Percentiles rank a stretch among this genome's conserved stretches.
Conservation (phyloP, 2,329 filamentous ascomycete species). For the Penicillium hordei region DNA sequence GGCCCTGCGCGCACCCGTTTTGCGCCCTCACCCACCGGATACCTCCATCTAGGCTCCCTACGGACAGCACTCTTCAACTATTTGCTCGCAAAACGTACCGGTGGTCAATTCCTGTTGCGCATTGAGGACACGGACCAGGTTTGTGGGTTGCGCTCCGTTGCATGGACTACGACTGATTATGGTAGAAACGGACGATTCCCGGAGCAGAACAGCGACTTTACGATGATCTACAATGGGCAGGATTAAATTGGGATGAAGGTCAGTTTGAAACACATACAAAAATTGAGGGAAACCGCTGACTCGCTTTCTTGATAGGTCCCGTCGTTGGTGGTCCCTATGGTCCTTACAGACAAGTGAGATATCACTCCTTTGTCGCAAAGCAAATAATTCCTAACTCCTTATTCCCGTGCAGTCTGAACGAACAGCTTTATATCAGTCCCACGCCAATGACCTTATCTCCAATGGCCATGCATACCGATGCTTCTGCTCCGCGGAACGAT, state of each 20-base stretch:
- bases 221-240: constrained; percentile 82
- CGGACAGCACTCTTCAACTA: constrained; percentile 96
- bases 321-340: constrained; percentile 76
- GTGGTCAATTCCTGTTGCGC: constrained; percentile 84
- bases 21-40: constrained; percentile 92
- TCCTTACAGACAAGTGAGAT: constrained; percentile 75
- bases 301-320: constrained; percentile 57
- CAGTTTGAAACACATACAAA: constrained; percentile 5
- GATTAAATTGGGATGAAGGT: constrained; percentile 92
- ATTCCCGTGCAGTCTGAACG: constrained; percentile 66
- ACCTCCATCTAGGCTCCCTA: constrained; percentile 86
- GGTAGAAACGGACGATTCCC: constrained; percentile 73
- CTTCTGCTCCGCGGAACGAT: constrained; percentile 76
- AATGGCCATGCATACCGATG: constrained; percentile 82
- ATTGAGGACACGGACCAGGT: constrained; percentile 96
- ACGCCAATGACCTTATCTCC: constrained; percentile 68
- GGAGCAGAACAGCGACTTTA: constrained; percentile 78
- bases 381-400: background rate
- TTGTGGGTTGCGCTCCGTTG: constrained; percentile 25
- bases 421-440: constrained; percentile 67
- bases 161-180: constrained; percentile 30
- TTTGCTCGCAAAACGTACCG: constrained; percentile 80
- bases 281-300: constrained; percentile 9
- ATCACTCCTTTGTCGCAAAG: background rate
- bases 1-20: constrained; percentile 76